A percentile compares a stretch with the other conserved stretches of the same genome.
These are phyloP conservation scores for Phytopythium cucurbitacearum DNA, from an alignment of 352 stramenopile species.

Conservation along the genomic window DNA sequence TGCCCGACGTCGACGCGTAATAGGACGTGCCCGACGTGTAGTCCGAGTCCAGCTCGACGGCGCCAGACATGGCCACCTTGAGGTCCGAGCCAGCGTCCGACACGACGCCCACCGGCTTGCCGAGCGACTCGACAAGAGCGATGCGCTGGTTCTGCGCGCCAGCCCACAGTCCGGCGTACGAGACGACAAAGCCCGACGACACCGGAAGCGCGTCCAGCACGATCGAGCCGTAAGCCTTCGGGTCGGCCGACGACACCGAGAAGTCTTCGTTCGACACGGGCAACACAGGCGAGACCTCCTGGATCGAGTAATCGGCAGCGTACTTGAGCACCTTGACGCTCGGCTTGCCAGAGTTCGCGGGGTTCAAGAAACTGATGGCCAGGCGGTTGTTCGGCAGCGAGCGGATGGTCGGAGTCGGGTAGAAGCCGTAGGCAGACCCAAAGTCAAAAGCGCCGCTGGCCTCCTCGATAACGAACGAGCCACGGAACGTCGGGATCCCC, in stretches of 20 bases:
- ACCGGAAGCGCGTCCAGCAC: constrained; percentile 57
- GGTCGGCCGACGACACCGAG: constrained; percentile 43
- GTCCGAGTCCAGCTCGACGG: constrained; percentile 35
- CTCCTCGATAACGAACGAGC: constrained; percentile 59
- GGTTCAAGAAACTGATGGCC: constrained; percentile 72
- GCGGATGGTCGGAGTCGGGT: constrained; percentile 58
- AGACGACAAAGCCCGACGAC: constrained; percentile 44
- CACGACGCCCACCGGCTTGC: constrained; percentile 69
- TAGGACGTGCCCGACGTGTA: constrained; percentile 50
- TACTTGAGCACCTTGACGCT: constrained; percentile 75
- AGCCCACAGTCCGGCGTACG: constrained; percentile 55
- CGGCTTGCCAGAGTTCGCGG: constrained; percentile 60
- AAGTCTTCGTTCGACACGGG: constrained; percentile 75
- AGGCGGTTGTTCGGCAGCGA: constrained; percentile 48
- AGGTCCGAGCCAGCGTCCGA: constrained; percentile 49
- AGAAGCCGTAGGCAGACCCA: constrained; percentile 56
- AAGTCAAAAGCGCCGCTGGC: constrained; percentile 67
- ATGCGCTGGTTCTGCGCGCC: constrained; percentile 60
- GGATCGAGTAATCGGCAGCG: constrained; percentile 48
- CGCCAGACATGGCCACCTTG: constrained; percentile 56
- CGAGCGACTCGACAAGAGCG: constrained; percentile 63
- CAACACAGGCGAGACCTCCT: constrained; percentile 45
- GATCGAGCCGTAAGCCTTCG: constrained; percentile 43
- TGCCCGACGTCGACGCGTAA: constrained; percentile 64
- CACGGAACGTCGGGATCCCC: constrained; percentile 55